Conservation (phyloP, 1,139 yeast genomes). For the Geotrichum citri-aurantii region DNA sequence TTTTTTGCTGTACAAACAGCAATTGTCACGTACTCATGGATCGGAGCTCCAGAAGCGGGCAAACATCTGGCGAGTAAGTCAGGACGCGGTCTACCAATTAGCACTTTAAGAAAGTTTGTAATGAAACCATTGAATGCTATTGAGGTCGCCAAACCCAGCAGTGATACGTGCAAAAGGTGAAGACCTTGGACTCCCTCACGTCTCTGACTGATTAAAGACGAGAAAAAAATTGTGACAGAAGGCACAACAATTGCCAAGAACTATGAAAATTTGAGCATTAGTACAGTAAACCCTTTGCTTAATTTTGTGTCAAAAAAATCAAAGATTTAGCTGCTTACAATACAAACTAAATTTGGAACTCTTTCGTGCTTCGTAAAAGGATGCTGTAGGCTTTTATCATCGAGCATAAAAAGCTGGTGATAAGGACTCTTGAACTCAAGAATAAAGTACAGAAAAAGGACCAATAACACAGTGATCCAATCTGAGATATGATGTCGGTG, state of each 20-base stretch:
- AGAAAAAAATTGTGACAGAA: conserved; percentile 27
- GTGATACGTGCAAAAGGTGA: conserved; percentile 37
- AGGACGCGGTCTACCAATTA: conserved; percentile 80
- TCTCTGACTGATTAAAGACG: conserved; percentile 23
- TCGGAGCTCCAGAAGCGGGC: conserved; percentile 41
- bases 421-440: conserved; percentile 30
- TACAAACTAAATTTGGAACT: conserved; percentile 38
- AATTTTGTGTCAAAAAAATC: too few relatives aligned
- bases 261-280: conserved; percentile 7
- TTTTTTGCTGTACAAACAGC: conserved; percentile 48
- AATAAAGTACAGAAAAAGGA: neutral
- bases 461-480: conserved; percentile 11
- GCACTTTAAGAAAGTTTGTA: conserved; percentile 56
- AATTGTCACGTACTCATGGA: conserved; percentile 42
- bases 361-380: conserved; percentile 50
- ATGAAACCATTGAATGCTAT: conserved; percentile 42
- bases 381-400: conserved; percentile 42
- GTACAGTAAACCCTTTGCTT: too few relatives aligned
- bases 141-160: conserved; percentile 43
- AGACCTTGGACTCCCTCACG: conserved; percentile 26
- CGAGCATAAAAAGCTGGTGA: conserved; percentile 31
- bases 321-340: too few relatives aligned
- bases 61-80: conserved; percentile 69
- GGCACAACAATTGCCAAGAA: conserved; percentile 33
- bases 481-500: conserved; percentile 14